These are phyloP conservation scores for Yamadazyma membranifaciens DNA, from an alignment of 1,139 yeast species.

Conservation along the genomic window DNA sequence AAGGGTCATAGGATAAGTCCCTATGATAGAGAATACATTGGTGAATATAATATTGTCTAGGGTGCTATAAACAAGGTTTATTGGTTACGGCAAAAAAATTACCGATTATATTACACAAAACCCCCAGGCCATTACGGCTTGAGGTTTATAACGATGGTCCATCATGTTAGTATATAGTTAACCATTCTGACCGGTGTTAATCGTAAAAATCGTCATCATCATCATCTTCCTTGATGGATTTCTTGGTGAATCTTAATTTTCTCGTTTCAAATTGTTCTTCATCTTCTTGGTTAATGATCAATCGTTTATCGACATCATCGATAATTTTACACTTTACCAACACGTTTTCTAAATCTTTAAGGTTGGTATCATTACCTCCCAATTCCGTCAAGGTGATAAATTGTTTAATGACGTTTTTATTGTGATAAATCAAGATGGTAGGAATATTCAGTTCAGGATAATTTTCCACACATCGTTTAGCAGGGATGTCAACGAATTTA, in stretches of 20 bases:
- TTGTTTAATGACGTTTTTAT: conserved; percentile 76
- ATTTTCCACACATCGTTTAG: conserved; percentile 83
- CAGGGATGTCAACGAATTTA: conserved; percentile 89
- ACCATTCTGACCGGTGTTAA: conserved; percentile 16
- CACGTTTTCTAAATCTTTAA: conserved; percentile 68
- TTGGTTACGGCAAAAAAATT: too few relatives aligned
- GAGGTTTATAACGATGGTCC: too few relatives aligned
- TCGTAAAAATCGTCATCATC: conserved; percentile 31
- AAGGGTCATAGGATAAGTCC: too few relatives aligned
- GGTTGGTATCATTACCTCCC: conserved; percentile 77
- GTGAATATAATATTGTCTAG: too few relatives aligned
- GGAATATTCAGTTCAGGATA: conserved; percentile 92
- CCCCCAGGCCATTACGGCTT: too few relatives aligned
- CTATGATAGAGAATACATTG: too few relatives aligned
- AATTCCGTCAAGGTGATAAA: conserved; percentile 73
- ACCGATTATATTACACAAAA: too few relatives aligned
- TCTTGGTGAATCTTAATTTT: conserved; percentile 53
- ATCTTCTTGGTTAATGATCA: conserved; percentile 61
- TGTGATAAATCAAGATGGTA: conserved; percentile 76
- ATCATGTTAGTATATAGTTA: too few relatives aligned
- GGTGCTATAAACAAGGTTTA: too few relatives aligned
- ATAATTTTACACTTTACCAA: conserved; percentile 68
- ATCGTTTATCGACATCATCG: conserved; percentile 61
- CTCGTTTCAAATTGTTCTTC: conserved; percentile 45
- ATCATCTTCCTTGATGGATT: conserved; percentile 44